Conservation (phyloP, 2,329 filamentous ascomycete genomes). For the Fusarium anthophilum region DNA sequence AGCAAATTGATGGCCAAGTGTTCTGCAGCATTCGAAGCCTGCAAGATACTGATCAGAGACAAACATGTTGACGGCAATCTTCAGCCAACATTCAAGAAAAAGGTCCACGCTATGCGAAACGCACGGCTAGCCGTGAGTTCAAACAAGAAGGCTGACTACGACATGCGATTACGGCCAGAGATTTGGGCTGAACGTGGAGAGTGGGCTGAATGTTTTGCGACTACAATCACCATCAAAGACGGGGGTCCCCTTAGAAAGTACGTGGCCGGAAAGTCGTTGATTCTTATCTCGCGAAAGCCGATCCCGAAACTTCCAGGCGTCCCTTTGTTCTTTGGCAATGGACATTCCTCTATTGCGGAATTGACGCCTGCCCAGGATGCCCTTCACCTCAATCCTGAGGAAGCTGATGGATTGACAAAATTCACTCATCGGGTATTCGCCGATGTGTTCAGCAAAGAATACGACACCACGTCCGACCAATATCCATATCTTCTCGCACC, state of each 20-base stretch:
- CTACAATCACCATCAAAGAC: constrained; percentile 66
- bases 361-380: constrained; percentile 55
- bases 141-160: constrained; percentile 78
- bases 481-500: constrained; percentile 90
- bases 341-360: constrained; percentile 66
- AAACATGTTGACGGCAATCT: constrained; percentile 78
- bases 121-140: constrained; percentile 82
- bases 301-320: constrained; percentile 75
- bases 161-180: constrained; percentile 80
- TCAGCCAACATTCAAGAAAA: constrained; percentile 76
- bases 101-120: constrained; percentile 84
- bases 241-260: constrained; percentile 61
- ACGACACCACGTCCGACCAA: constrained; percentile 67
- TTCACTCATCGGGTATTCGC: constrained; percentile 83
- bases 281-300: constrained; percentile 73
- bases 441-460: constrained; percentile 91
- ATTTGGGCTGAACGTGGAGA: constrained; percentile 69
- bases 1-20: constrained; percentile 85
- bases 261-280: constrained; percentile 69
- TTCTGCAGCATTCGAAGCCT: constrained; percentile 87
- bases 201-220: constrained; percentile 64
- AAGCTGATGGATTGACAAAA: constrained; percentile 66
- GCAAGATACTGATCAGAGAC: constrained; percentile 72
- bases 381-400: constrained; percentile 54
- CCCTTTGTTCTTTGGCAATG: constrained; percentile 75